Evolutionary conservation across 306 rosid genomes (phyloP).

Genomic region (Prunus mongolica): DNA sequence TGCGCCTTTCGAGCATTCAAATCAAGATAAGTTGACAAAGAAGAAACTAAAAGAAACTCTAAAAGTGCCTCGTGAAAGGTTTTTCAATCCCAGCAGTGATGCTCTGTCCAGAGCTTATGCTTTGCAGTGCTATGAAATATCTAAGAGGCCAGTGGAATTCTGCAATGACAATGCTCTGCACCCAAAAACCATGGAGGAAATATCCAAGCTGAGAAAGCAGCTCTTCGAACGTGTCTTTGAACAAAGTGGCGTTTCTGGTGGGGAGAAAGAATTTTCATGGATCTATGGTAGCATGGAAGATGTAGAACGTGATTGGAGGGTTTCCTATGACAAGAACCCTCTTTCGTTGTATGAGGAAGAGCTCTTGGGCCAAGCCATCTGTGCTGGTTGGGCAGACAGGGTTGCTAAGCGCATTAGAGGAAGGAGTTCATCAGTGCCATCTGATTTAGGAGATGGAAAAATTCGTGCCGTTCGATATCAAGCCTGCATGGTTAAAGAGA

Average conservation of each 20-base stretch:
- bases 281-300: conserved; percentile 58
- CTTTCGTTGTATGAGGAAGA: conserved; percentile 69
- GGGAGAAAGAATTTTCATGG: conserved; percentile 61
- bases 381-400: conserved; percentile 99
- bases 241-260: conserved; percentile 38
- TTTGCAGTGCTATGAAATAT: conserved; percentile 72
- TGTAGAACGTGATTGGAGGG: conserved; percentile 60
- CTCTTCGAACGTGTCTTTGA: conserved; percentile 61
- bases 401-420: conserved; percentile 71
- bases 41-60: conserved; percentile 66
- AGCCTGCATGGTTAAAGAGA: conserved; percentile 61
- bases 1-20: conserved; percentile 19
- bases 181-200: conserved; percentile 90
- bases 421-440: conserved; percentile 28
- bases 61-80: conserved; percentile 55
- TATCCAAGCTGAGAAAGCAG: conserved; percentile 84
- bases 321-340: conserved; percentile 52
- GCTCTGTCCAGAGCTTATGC: conserved; percentile 70
- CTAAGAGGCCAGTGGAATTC: conserved; percentile 45
- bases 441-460: conserved; percentile 36
- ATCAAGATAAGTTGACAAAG: conserved; percentile 46
- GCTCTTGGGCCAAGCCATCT: conserved; percentile 74
- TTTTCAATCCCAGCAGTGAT: conserved; percentile 68
- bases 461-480: conserved; percentile 54
- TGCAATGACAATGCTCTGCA: conserved; percentile 65